Evolutionary conservation across 169 alveolate species (phyloP).

Genomic region (Plasmodium gaboni): DNA sequence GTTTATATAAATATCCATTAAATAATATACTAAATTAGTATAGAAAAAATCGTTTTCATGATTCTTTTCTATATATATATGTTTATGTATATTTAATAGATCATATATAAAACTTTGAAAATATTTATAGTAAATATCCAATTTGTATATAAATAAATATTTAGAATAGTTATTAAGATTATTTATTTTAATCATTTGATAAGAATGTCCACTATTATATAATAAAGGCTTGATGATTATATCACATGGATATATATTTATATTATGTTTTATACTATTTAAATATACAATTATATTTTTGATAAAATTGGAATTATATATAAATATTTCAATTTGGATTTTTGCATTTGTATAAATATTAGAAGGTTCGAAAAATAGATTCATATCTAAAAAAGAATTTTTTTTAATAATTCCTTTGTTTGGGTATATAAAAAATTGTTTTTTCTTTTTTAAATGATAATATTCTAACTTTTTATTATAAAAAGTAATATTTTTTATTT

Average conservation of each 20-base stretch:
- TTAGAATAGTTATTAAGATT: constrained; percentile 33
- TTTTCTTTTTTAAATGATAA: constrained; percentile 46
- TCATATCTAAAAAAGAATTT: constrained; percentile 49
- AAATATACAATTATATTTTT: constrained; percentile 40
- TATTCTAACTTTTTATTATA: constrained; percentile 67
- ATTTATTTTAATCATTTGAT: constrained; percentile 34
- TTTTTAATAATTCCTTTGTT: constrained; percentile 58
- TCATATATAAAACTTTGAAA: constrained; percentile 63
- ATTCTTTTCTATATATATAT: constrained; percentile 57
- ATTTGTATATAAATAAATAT: constrained; percentile 36
- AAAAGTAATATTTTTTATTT: constrained; percentile 59
- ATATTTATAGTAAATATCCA: constrained; percentile 51
- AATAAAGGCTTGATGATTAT: constrained; percentile 34
- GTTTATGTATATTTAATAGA: constrained; percentile 32
- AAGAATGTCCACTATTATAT: constrained; percentile 38
- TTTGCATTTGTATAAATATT: constrained; percentile 57
- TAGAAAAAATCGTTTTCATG: constrained; percentile 44
- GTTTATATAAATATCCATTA: constrained; percentile 40
- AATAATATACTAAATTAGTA: constrained; percentile 30
- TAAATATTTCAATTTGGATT: constrained; percentile 32
- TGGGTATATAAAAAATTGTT: constrained; percentile 41
- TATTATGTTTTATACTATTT: constrained; percentile 37
- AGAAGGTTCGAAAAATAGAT: constrained; percentile 66
- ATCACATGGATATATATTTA: constrained; percentile 29
- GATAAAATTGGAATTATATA: constrained; percentile 49